Base-by-base conservation (phyloP, 2,329 filamentous ascomycete genomes). In the Fusarium sp. region DNA sequence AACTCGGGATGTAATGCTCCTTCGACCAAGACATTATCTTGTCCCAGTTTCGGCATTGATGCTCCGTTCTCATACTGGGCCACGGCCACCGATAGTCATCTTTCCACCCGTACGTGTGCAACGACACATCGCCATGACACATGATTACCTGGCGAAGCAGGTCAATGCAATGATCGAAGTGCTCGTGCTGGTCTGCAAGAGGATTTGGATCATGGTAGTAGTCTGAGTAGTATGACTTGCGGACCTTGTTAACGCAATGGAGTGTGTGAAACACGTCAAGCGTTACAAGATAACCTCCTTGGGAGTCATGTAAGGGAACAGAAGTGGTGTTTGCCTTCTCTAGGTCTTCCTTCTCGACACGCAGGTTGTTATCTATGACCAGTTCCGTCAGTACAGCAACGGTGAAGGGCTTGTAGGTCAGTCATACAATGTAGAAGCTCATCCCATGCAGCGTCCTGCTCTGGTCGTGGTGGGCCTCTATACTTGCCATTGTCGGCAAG, bases 141-240 rank as follows among this genome's bases (percentile, higher is more conserved):
- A 56, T 56, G 22, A 56, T 32, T 2, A 56, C 54, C 14, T 56
- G 54, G 9, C 54, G 45, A 7, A 56, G 54, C n/a, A 56, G 19
- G 10, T 56, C 54, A 44, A 56, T 56, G 8, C 54, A 56, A 19
- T 56, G 54, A 22, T 56, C 54, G 30, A 56, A 56, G n/a, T 56
- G 54, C 30, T 44, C 54, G 9, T 44, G 45, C 13, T 56, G 54
- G 30, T 56, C 46, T 19, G 54, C 25, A 19, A 56, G n/a, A n/a
- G 54, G 54, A 10, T 56, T 56, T 3, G 54, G 54, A 20, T 56
- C 46, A 23, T 56, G 54, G 39, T 56, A 56, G 17, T 56, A 56
- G n/a, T 50, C 39, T 5, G 45, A 44, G 7, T 56, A 56, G 39
- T 50, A 56, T 1, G 45, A 44, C 25, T 56, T 56, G 22, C 54